A percentile compares a stretch with the other conserved stretches of the same genome.
Evolutionary conservation across 2,329 filamentous ascomycete genomes (phyloP).

Genomic region (Ophiosphaerella narmari): DNA sequence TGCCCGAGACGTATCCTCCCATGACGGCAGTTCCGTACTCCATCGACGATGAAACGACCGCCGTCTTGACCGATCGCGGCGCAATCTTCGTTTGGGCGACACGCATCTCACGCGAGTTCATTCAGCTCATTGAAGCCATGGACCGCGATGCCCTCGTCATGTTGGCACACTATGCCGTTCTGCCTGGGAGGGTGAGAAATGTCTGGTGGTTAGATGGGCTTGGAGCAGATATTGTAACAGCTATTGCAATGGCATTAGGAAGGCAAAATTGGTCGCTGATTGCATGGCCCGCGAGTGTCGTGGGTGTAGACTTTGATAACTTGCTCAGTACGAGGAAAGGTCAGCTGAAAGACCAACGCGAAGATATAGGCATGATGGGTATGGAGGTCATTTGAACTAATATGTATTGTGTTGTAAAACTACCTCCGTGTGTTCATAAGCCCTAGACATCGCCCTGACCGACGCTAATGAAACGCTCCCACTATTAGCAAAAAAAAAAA

Average conservation of each 20-base stretch:
- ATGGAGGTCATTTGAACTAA: conserved; percentile 35
- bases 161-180: conserved; percentile 45
- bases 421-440: too few species aligned
- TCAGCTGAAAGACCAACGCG: conserved; percentile 21
- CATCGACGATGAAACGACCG: conserved; percentile 32
- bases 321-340: conserved; percentile 25
- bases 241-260: conserved; percentile 40
- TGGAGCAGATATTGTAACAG: conserved; percentile 37
- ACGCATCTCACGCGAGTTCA: conserved; percentile 34
- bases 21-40: conserved; percentile 37
- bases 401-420: not conserved
- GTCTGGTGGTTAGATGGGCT: conserved; percentile 45
- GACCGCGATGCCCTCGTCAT: conserved; percentile 43
- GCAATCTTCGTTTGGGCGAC: conserved; percentile 42
- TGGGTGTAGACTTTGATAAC: conserved; percentile 34
- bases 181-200: conserved; percentile 39
- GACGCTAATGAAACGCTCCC: too few species aligned
- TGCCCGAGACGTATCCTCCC: conserved; percentile 25
- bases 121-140: conserved; percentile 34
- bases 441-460: too few species aligned
- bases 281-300: conserved; percentile 35
- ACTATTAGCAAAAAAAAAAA: too few species aligned
- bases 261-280: conserved; percentile 36
- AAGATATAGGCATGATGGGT: conserved; percentile 31
- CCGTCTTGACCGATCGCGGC: conserved; percentile 36